Conservation (phyloP, 441 rosid species). For the Pelargonium australe region DNA sequence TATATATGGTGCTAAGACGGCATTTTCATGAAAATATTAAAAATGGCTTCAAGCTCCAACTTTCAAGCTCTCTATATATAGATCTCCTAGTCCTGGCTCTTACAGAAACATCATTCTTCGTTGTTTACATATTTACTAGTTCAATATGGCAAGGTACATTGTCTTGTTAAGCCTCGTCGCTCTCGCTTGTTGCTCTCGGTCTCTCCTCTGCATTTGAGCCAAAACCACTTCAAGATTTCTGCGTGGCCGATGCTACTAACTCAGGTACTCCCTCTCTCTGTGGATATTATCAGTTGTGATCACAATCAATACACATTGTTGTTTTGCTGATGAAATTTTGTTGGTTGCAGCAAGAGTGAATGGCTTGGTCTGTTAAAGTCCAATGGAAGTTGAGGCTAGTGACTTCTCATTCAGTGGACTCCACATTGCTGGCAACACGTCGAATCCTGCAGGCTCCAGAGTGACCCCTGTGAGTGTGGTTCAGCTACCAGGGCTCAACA, state of each 20-base stretch:
- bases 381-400: background rate
- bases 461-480: slow-evolving; percentile 12
- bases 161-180: background rate
- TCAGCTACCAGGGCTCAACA: slow-evolving; percentile 19
- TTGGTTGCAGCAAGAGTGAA: slow-evolving; percentile 7
- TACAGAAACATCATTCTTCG: too few species aligned
- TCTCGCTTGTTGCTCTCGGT: slow-evolving; percentile 1
- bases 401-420: slow-evolving; percentile 19
- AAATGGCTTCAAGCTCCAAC: too few species aligned
- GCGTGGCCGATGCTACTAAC: slow-evolving; percentile 7
- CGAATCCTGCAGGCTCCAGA: slow-evolving; percentile 11
- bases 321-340: background rate
- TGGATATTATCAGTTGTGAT: background rate
- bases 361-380: slow-evolving; percentile 15
- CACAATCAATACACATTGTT: slow-evolving; percentile 19
- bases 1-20: too few species aligned
- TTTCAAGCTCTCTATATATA: too few species aligned
- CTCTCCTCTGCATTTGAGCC: slow-evolving; percentile 18
- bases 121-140: background rate
- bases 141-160: background rate
- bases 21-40: too few species aligned
- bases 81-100: too few species aligned
- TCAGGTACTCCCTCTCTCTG: slow-evolving; percentile 1
- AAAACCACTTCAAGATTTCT: slow-evolving; percentile 16
- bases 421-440: slow-evolving; percentile 11